Evolutionary conservation across 1,284 basidiomycete species (phyloP), one percentile per base, ranked within the genome.

Genomic region (Stygiomarasmius scandens): DNA sequence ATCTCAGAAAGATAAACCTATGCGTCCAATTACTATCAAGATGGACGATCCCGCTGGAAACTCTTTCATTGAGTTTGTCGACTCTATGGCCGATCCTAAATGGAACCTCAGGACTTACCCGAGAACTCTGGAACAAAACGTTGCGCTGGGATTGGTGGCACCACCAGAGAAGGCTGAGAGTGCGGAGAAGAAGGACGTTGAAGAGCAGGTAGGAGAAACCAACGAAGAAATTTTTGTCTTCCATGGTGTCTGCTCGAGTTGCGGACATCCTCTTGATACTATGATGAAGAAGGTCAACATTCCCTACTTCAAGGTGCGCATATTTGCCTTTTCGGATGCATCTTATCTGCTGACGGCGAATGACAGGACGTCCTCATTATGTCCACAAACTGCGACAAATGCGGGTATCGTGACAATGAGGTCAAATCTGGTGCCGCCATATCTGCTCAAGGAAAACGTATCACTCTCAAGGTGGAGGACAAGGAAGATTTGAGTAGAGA

Each of bases 341-440:
- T 25, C 24, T 46, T 20, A 12, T 23, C 52, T 19, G 14, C 25
- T 24, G 19, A 49, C 9, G 9, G 20, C 47, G n/a, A n/a, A 43
- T 24, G 29, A 2, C 61, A 95, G 92, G 95, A 99, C 69, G 91
- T 96, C 59, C 79, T 99, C 61, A 96, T 99, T 75, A 99, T 99
- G 96, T 97, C 96, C 24, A 96, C 96, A 24, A 97, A 98, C 70
- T 99, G 97, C 73, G 93, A 94, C 55, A 75, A 78, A 55, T 99
- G 96, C 72, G 96, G 96, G 1, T 99, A 98, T 76, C 83, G 94
- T 63, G 96, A 99, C 76, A 98, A 97, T 70, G 96, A 99, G 76
- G 92, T 99, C 69, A 99, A 99, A 74, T 93, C 93, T 6, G 95
- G 96, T 23, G 78, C 89, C 1, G 95, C 95, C 1, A 94, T 98